Base-by-base conservation (phyloP, 768 basidiomycete species). In the Tylopilus vinaceipallidus region DNA sequence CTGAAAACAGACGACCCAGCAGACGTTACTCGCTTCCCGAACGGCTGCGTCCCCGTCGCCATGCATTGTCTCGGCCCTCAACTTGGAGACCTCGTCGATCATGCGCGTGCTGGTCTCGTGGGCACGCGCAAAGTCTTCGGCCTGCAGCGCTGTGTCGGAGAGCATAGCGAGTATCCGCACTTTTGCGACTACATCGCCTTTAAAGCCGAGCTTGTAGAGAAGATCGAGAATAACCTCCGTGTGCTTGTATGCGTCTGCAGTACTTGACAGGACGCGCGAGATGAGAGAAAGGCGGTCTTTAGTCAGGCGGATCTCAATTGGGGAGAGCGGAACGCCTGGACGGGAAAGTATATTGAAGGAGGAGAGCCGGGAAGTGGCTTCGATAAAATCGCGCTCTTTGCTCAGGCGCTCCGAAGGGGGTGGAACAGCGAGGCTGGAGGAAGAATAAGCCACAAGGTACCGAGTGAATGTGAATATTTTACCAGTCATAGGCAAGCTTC, bases 401-500 rank as follows among this genome's bases (percentile, higher is more conserved):
- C 67, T 57, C 47, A 95, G 75, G 0, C 73, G 74, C 16, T 82
- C 78, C 0, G 92, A 85, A 4, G 74, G 68, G 6, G 73, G 73
- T 1, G 89, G 83, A 12, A 98, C 88, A 42, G 84, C 75, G 46
- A 98, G 75, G 60, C 95, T 98, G 60, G 47, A 45, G 24, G 46
- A 49, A 22, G 51, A 22, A 36, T 61, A 35, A 58, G 50, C 20
- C 3, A 42, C 22, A 38, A 41, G 38, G 5, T 22, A 12, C 20
- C 27, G 14, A 14, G 20, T 9, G 24, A 0, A 33, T 24, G 30
- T 11, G 12, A 29, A 30, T 24, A n/a, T 33, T 60, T 53, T 66
- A 97, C 95, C 97, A 98, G 49, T 95, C 91, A 67, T 95, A 95
- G 1, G 97, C 97, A 42, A 92, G 74, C 66, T 93, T 95, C 95